These are phyloP conservation scores for Osmanthus fragrans DNA, from an alignment of 257 asterid species.

Conservation along the genomic window DNA sequence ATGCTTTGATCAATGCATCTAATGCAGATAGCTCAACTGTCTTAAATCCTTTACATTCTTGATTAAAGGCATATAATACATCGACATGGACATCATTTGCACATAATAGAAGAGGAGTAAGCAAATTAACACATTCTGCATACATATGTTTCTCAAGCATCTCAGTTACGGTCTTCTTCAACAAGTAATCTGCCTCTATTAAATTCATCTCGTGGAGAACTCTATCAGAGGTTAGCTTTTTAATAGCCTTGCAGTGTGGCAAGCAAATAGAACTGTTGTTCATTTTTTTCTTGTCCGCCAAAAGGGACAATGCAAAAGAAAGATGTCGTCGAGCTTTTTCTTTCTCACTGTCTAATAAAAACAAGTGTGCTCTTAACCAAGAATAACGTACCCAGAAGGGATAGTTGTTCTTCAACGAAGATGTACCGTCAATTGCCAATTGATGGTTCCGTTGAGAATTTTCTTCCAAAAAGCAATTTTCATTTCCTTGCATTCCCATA, in stretches of 20 bases:
- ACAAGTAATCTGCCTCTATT: constrained; percentile 74
- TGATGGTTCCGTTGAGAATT: constrained; percentile 37
- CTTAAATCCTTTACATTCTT: constrained; percentile 55
- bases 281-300: constrained; percentile 48
- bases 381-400: constrained; percentile 89
- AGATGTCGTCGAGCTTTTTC: constrained; percentile 72
- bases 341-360: constrained; percentile 75
- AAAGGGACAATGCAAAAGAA: constrained; percentile 59
- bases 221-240: constrained; percentile 61
- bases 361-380: constrained; percentile 88
- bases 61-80: constrained; percentile 47
- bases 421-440: constrained; percentile 30
- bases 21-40: constrained; percentile 84
- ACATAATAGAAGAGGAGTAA: constrained; percentile 75
- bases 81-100: constrained; percentile 61
- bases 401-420: constrained; percentile 45
- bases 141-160: constrained; percentile 76
- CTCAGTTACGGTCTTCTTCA: constrained; percentile 66
- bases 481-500: constrained; percentile 36
- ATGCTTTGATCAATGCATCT: constrained; percentile 73
- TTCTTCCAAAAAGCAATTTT: constrained; percentile 30
- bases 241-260: constrained; percentile 76
- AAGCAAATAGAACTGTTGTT: constrained; percentile 51
- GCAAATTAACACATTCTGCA: constrained; percentile 63
- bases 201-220: constrained; percentile 73